phyloP scores from a whole-genome alignment of 176 grass and related monocot genomes.

The Triticum urartu region DNA sequence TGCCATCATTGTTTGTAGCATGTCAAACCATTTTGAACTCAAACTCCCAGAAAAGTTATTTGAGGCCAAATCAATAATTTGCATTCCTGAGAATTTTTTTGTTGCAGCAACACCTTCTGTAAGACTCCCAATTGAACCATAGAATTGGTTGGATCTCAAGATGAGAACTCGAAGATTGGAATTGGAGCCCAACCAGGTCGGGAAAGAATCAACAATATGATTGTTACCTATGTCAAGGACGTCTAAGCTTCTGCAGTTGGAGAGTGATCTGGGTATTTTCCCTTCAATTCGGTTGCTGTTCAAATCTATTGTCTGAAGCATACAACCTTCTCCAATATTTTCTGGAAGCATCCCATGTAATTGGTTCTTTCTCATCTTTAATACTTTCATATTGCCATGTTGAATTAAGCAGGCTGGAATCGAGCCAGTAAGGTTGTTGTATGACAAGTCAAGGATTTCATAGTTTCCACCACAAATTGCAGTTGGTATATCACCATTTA shows the following conservation, averaged over 20 bases:
- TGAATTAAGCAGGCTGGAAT: not conserved
- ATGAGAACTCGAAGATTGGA: slow-evolving; percentile 2
- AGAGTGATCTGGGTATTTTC: not conserved
- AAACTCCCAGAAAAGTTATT: slow-evolving; percentile 21
- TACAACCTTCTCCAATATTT: not conserved
- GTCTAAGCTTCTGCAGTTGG: not conserved
- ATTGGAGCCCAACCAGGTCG: slow-evolving; percentile 7
- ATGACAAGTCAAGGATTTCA: not conserved
- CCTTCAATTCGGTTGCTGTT: slow-evolving; percentile 13
- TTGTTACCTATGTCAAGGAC: slow-evolving; percentile 28
- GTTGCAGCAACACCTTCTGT: not conserved
- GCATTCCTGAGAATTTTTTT: not conserved
- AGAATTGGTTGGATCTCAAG: slow-evolving; percentile 10
- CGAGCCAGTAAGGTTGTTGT: slow-evolving; percentile 21
- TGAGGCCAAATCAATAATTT: slow-evolving; percentile 32
- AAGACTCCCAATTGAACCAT: not conserved
- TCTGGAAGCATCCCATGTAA: not conserved
- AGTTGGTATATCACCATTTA: slow-evolving; percentile 21
- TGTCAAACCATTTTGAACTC: not conserved
- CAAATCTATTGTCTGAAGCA: slow-evolving; percentile 28
- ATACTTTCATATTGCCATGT: not conserved
- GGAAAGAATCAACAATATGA: slow-evolving; percentile 9
- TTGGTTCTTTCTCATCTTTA: slow-evolving; percentile 18
- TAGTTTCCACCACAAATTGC: slow-evolving; percentile 17
- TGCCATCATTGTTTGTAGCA: slow-evolving; percentile 9